These are phyloP conservation scores for Xylariaceae sp. DNA, from an alignment of 2,329 filamentous ascomycete genomes.

Conservation along the genomic window DNA sequence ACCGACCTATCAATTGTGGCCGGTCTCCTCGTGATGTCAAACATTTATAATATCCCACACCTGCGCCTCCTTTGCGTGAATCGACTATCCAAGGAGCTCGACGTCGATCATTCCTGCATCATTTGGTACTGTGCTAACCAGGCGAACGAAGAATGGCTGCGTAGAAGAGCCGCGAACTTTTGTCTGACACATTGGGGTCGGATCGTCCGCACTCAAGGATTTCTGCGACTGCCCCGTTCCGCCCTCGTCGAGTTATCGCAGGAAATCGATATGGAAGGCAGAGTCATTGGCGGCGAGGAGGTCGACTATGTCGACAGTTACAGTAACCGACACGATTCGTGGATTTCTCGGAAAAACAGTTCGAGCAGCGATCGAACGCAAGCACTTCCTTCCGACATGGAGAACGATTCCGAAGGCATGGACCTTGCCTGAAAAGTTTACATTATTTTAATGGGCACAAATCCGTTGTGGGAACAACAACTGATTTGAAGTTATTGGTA, in stretches of 20 bases:
- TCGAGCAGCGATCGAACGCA: slow-evolving; percentile 55
- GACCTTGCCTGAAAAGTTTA: slow-evolving; percentile 40
- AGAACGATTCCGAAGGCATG: slow-evolving; percentile 57
- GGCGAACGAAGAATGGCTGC: slow-evolving; percentile 89
- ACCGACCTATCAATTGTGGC: slow-evolving; percentile 78
- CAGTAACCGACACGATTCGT: slow-evolving; percentile 42
- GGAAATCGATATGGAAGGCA: slow-evolving; percentile 88
- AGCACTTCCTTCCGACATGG: slow-evolving; percentile 51
- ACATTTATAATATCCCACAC: slow-evolving; percentile 95
- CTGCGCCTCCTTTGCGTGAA: slow-evolving; percentile 88
- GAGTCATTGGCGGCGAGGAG: slow-evolving; percentile 84
- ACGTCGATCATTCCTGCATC: slow-evolving; percentile 89
- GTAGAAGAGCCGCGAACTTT: slow-evolving; percentile 79
- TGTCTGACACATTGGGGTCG: slow-evolving; percentile 94
- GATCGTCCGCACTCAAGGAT: slow-evolving; percentile 82
- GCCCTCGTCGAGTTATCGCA: slow-evolving; percentile 88
- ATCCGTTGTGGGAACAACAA: too few species aligned
- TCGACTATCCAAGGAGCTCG: slow-evolving; percentile 80
- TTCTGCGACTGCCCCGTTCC: slow-evolving; percentile 70
- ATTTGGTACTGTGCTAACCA: slow-evolving; percentile 93
- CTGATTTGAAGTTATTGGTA: too few species aligned
- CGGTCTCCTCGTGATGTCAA: slow-evolving; percentile 92
- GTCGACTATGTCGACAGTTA: slow-evolving; percentile 54
- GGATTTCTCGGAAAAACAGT: slow-evolving; percentile 50
- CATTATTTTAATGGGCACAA: too few species aligned